phyloP scores from a whole-genome alignment of 495 filamentous ascomycete genomes.

The Astrothelium macrocarpum region DNA sequence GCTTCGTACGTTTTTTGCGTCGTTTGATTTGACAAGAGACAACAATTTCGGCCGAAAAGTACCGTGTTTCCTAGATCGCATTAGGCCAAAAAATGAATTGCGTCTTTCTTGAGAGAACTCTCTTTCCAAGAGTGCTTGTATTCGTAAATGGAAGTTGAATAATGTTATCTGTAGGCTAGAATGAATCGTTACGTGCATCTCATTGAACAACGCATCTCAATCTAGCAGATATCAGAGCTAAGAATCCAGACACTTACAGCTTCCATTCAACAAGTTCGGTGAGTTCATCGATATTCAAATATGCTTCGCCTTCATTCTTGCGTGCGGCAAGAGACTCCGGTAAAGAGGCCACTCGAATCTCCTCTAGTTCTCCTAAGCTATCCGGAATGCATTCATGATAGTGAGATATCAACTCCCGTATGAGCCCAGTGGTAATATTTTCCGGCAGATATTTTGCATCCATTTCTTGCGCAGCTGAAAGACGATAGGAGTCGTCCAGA shows the following conservation, averaged over 20 bases:
- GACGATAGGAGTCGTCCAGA: not conserved
- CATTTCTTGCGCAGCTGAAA: not conserved
- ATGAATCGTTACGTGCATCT: not conserved
- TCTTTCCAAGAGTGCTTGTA: too few relatives aligned
- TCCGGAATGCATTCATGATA: constrained; percentile 21
- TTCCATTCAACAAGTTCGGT: constrained; percentile 62
- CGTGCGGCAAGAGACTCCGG: constrained; percentile 16
- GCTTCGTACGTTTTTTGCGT: constrained; percentile 30
- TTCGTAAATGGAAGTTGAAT: too few relatives aligned
- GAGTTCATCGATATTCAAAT: constrained; percentile 23
- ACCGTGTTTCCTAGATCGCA: constrained; percentile 46
- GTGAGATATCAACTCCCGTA: not conserved
- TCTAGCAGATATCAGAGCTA: not conserved
- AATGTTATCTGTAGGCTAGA: too few relatives aligned
- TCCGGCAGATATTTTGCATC: not conserved
- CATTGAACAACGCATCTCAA: not conserved
- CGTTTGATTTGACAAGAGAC: constrained; percentile 55
- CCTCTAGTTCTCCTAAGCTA: constrained; percentile 22
- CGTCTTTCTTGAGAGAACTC: not conserved
- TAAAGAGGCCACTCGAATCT: constrained; percentile 23
- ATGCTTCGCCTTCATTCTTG: constrained; percentile 10
- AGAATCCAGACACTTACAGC: constrained; percentile 44
- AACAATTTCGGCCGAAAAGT: constrained; percentile 58
- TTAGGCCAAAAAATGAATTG: not conserved
- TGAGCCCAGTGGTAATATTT: not conserved